Evolutionary conservation across 2,329 filamentous ascomycete genomes (phyloP).

Genomic region (Bipolaris sorokiniana): DNA sequence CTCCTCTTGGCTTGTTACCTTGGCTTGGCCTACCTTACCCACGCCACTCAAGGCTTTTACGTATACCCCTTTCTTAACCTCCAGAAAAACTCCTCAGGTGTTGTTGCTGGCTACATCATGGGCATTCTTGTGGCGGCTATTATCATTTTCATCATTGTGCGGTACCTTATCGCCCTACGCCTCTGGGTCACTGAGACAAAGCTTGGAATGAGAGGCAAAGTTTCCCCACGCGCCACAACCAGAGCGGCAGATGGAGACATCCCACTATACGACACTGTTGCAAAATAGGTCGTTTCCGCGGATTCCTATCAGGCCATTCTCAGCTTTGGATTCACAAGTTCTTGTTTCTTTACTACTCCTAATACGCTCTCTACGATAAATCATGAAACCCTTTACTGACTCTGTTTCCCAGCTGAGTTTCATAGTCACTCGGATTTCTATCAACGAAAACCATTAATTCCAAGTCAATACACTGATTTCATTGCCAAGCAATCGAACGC

Average conservation of each 20-base stretch:
- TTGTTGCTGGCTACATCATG: constrained; percentile 69
- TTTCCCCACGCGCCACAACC: constrained; percentile 15
- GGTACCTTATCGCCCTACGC: constrained; percentile 48
- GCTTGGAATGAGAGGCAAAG: constrained; percentile 50
- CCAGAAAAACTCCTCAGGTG: constrained; percentile 54
- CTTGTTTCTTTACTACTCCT: neutral
- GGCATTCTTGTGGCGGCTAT: constrained; percentile 51
- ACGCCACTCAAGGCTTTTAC: constrained; percentile 73
- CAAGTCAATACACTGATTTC: neutral
- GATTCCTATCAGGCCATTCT: neutral
- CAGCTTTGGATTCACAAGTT: neutral
- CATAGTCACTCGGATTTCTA: neutral
- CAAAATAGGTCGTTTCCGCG: constrained; percentile 20
- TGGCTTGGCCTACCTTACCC: constrained; percentile 74
- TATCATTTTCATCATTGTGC: constrained; percentile 52
- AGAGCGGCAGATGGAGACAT: constrained; percentile 30
- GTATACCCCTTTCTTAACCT: constrained; percentile 78
- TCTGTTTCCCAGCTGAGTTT: neutral
- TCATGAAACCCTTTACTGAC: neutral
- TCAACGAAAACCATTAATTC: neutral
- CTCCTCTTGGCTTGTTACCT: constrained; percentile 76
- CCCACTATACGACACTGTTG: constrained; percentile 26
- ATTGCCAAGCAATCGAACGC: neutral
- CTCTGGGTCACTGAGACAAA: constrained; percentile 55
- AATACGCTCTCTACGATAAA: constrained; percentile 3